Conservation (phyloP, 352 stramenopile species). For the Phytophthora constricta region DNA sequence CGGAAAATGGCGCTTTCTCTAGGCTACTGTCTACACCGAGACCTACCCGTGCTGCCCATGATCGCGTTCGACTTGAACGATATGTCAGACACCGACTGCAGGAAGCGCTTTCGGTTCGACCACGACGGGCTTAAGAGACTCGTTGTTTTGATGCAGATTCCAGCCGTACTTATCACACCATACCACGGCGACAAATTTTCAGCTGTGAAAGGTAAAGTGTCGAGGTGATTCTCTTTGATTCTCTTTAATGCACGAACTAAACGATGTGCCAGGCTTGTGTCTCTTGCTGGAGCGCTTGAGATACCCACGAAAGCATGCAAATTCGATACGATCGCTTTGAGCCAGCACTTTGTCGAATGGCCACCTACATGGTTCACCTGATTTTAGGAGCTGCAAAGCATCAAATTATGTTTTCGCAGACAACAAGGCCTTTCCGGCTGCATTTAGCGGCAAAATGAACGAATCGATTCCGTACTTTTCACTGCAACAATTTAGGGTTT, state of each 20-base stretch:
- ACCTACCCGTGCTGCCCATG: constrained; percentile 3
- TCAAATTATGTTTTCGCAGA: constrained; percentile 6
- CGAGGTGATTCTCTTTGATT: background rate
- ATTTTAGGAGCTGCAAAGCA: background rate
- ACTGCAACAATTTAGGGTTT: constrained; percentile 2
- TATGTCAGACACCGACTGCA: constrained; percentile 8
- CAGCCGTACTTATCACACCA: constrained; percentile 1
- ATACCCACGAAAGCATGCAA: background rate
- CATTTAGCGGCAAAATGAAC: background rate
- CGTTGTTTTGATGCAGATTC: background rate
- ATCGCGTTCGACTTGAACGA: constrained; percentile 5
- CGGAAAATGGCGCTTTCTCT: background rate
- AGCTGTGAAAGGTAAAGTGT: background rate
- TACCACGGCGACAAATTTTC: background rate
- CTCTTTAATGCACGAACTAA: background rate
- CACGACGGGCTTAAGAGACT: constrained; percentile 5
- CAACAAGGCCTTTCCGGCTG: background rate
- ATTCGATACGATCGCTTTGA: background rate
- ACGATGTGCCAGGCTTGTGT: background rate
- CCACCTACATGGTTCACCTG: constrained; percentile 4
- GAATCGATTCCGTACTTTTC: constrained; percentile 3
- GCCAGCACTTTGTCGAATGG: background rate
- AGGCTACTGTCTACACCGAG: constrained; percentile 2
- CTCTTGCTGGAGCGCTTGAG: background rate
- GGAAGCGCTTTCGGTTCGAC: constrained; percentile 6